phyloP scores from a whole-genome alignment of 2,329 filamentous ascomycete genomes.

The Tolypocladium capitatum region DNA sequence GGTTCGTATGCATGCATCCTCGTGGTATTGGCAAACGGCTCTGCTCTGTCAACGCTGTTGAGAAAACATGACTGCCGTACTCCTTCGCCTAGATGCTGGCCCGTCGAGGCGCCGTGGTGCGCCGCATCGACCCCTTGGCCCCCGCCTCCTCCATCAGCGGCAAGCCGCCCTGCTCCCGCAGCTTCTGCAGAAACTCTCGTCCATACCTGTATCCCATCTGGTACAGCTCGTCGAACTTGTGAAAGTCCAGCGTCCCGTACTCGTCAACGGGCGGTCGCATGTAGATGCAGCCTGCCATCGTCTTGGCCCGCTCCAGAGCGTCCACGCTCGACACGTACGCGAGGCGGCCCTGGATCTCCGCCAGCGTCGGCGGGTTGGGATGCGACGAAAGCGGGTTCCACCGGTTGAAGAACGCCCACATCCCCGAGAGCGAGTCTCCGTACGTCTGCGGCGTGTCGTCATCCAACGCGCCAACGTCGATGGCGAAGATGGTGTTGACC shows the following conservation, averaged over 20 bases:
- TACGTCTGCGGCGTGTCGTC: conserved; percentile 86
- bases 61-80: background rate
- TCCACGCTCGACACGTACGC: conserved; percentile 94
- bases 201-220: conserved; percentile 78
- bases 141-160: conserved; percentile 58
- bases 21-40: background rate
- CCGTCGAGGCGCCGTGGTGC: conserved; percentile 67
- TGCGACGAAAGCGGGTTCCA: conserved; percentile 91
- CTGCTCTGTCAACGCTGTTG: background rate
- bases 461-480: conserved; percentile 87
- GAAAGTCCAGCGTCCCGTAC: conserved; percentile 92
- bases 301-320: conserved; percentile 86
- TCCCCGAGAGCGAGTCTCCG: conserved; percentile 84
- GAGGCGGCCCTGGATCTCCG: conserved; percentile 87
- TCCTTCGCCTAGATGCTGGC: conserved; percentile 51
- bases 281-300: conserved; percentile 79
- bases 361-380: conserved; percentile 86
- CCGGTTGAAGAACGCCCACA: conserved; percentile 89
- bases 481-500: conserved; percentile 85
- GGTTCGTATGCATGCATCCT: background rate
- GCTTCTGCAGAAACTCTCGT: conserved; percentile 60
- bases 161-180: conserved; percentile 68
- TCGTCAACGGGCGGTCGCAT: conserved; percentile 91
- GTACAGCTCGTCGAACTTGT: conserved; percentile 95
- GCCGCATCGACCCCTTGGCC: conserved; percentile 61